These are phyloP conservation scores for Daldinia concentrica DNA, from an alignment of 495 filamentous ascomycete genomes.

Conservation along the genomic window DNA sequence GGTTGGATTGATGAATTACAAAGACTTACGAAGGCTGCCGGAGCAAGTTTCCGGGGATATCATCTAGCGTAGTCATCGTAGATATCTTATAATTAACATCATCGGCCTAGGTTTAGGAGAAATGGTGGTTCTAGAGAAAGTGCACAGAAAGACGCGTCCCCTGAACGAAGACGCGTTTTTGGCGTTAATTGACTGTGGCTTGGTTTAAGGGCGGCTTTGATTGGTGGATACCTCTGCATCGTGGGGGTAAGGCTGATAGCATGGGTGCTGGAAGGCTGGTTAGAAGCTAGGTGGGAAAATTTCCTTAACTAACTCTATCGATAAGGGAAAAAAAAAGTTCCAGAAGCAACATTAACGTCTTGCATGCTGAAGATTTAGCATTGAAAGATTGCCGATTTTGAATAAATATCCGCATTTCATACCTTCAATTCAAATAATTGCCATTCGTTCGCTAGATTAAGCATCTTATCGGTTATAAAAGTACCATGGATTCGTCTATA, in stretches of 20 bases:
- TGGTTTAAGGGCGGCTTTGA: constrained; percentile 19
- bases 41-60: constrained; percentile 49
- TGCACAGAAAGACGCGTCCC: constrained; percentile 41
- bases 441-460: background rate
- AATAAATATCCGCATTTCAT: background rate
- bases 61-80: constrained; percentile 42
- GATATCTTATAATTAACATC: constrained; percentile 6
- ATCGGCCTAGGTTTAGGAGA: background rate
- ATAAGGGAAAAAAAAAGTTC: constrained; percentile 41
- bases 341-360: background rate
- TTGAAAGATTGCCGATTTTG: background rate
- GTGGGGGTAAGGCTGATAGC: constrained; percentile 43
- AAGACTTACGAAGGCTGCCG: constrained; percentile 51
- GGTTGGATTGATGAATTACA: background rate
- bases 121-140: constrained; percentile 1
- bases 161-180: constrained; percentile 41
- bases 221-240: constrained; percentile 21
- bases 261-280: background rate
- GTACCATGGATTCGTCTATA: constrained; percentile 38
- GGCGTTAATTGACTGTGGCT: constrained; percentile 47
- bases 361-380: background rate
- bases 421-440: background rate
- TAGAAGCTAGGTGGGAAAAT: constrained; percentile 12
- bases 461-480: background rate
- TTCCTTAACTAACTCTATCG: constrained; percentile 25